Evolutionary conservation across 345 rosid genomes (phyloP).

Genomic region (Excoecaria cochinchinensis): DNA sequence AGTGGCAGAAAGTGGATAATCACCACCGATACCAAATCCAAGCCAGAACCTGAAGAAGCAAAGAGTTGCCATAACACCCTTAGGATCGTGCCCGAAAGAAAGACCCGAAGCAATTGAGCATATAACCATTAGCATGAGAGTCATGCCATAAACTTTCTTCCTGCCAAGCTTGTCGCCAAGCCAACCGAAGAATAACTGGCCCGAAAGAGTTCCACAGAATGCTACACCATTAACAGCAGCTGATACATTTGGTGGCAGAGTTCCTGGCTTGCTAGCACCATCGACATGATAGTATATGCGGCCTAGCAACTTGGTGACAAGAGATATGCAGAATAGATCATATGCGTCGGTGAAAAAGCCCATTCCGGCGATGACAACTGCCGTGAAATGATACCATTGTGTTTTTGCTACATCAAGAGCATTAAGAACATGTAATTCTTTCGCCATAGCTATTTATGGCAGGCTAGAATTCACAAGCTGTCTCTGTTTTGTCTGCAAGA

Average conservation of each 20-base stretch:
- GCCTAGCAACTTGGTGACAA: constrained; percentile 75
- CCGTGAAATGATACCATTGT: constrained; percentile 81
- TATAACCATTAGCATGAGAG: constrained; percentile 70
- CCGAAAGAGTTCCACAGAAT: constrained; percentile 60
- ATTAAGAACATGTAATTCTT: constrained; percentile 54
- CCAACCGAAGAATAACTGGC: constrained; percentile 85
- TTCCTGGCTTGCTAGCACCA: constrained; percentile 58
- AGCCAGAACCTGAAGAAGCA: constrained; percentile 89
- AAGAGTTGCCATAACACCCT: constrained; percentile 56
- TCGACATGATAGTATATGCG: constrained; percentile 69
- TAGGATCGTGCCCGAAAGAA: constrained; percentile 48
- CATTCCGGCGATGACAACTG: constrained; percentile 79
- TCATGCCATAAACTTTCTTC: constrained; percentile 72
- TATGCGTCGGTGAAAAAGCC: constrained; percentile 86
- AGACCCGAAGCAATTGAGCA: constrained; percentile 67
- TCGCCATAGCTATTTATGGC: constrained; percentile 37
- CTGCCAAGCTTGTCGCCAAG: constrained; percentile 77
- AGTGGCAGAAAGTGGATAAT: constrained; percentile 76
- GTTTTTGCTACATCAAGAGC: constrained; percentile 76
- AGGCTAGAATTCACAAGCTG: neutral
- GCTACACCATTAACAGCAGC: constrained; percentile 82
- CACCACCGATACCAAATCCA: constrained; percentile 82
- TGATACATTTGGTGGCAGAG: constrained; percentile 67
- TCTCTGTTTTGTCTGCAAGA: constrained; percentile 16
- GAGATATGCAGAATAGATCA: constrained; percentile 80